phyloP scores from a whole-genome alignment of 2,329 filamentous ascomycete species.

The Hypoxylon sp. region DNA sequence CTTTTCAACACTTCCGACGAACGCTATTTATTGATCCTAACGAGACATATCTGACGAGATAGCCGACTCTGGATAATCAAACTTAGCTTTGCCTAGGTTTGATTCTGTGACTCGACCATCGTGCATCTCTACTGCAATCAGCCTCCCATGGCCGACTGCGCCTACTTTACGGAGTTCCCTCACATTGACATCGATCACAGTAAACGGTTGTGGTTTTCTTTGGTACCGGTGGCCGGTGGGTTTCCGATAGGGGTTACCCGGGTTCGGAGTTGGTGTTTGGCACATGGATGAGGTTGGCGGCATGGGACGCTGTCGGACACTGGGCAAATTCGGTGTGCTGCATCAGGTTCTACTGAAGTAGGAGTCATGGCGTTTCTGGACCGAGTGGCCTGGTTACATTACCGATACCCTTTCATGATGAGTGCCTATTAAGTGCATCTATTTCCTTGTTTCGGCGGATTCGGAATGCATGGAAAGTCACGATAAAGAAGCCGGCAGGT shows the following conservation, averaged over 20 bases:
- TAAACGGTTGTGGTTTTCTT: slow-evolving; percentile 25
- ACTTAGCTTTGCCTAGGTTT: slow-evolving; percentile 40
- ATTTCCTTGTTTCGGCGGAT: slow-evolving; percentile 8
- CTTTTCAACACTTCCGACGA: slow-evolving; percentile 23
- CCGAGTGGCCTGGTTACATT: slow-evolving; percentile 47
- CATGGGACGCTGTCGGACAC: slow-evolving; percentile 11
- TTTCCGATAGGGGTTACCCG: slow-evolving; percentile 6
- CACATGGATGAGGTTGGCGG: slow-evolving; percentile 17
- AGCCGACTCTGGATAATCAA: slow-evolving; percentile 31
- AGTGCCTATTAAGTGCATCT: slow-evolving; percentile 18
- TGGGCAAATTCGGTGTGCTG: slow-evolving; percentile 23
- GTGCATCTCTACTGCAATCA: slow-evolving; percentile 39
- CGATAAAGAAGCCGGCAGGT: slow-evolving; percentile 8
- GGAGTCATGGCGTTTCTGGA: slow-evolving; percentile 46
- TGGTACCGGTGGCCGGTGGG: slow-evolving; percentile 20
- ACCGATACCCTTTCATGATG: slow-evolving; percentile 45
- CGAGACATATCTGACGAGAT: slow-evolving; percentile 29
- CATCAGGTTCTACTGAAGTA: slow-evolving; percentile 27
- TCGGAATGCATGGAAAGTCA: slow-evolving; percentile 15
- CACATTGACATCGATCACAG: slow-evolving; percentile 41
- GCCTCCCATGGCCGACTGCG: slow-evolving; percentile 28
- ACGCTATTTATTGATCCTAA: slow-evolving; percentile 27
- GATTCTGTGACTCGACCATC: slow-evolving; percentile 37
- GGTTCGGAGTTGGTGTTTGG: slow-evolving; percentile 19
- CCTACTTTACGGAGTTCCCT: slow-evolving; percentile 17